A percentile compares a stretch with the other conserved stretches of the same genome.
phyloP scores from a whole-genome alignment of 2,329 filamentous ascomycete genomes.

The Clarireedia sp. region DNA sequence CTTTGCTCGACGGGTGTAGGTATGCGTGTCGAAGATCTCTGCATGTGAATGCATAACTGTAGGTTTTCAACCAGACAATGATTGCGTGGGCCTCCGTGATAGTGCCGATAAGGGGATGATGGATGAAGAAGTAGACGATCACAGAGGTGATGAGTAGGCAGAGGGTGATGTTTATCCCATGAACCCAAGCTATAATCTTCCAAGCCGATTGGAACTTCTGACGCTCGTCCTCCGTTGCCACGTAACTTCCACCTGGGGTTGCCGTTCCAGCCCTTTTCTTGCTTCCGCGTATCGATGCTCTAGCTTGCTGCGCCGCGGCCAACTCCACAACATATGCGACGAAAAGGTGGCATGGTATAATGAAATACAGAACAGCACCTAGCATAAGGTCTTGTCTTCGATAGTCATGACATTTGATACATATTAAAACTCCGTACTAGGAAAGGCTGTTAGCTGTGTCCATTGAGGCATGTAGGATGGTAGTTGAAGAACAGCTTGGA shows the following conservation, averaged over 20 bases:
- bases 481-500: no score
- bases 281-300: constrained; percentile 52
- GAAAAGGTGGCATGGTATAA: constrained; percentile 86
- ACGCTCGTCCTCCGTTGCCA: constrained; percentile 36
- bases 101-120: constrained; percentile 90
- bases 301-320: constrained; percentile 71
- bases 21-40: constrained; percentile 88
- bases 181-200: constrained; percentile 70
- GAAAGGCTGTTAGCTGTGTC: constrained; percentile 13
- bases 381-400: constrained; percentile 67
- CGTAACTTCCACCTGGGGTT: constrained; percentile 28
- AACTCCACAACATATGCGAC: constrained; percentile 86
- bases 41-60: constrained; percentile 94
- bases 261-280: constrained; percentile 32
- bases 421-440: constrained; percentile 87
- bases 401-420: constrained; percentile 83
- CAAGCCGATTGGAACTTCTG: constrained; percentile 68
- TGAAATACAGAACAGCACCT: constrained; percentile 70
- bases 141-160: constrained; percentile 74
- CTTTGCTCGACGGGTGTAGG: constrained; percentile 63
- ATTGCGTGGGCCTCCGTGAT: constrained; percentile 85
- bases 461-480: neutral
- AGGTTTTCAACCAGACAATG: constrained; percentile 92
- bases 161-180: constrained; percentile 74
- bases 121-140: constrained; percentile 82